These are phyloP conservation scores for Phlebiopsis gigantea DNA, from an alignment of 768 basidiomycete species.

Conservation along the genomic window DNA sequence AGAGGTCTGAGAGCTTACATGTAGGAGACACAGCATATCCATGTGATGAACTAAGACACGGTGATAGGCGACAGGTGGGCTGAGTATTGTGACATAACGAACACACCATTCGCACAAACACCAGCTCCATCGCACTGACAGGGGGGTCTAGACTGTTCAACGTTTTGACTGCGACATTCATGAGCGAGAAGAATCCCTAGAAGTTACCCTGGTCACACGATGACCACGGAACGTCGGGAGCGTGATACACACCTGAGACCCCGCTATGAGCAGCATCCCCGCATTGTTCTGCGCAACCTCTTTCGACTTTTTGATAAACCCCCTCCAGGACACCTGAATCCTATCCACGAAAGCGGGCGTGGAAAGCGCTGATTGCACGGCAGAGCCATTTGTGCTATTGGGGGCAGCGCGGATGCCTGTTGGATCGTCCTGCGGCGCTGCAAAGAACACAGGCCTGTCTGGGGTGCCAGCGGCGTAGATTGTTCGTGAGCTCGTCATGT, in stretches of 20 bases:
- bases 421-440: background rate
- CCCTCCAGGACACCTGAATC: background rate
- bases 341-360: background rate
- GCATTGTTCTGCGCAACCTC: background rate
- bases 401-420: background rate
- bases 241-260: background rate
- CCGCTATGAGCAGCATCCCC: background rate
- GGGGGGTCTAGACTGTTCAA: conserved; percentile 54
- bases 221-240: background rate
- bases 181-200: conserved; percentile 44
- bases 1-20: conserved; percentile 30
- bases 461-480: conserved; percentile 1
- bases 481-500: conserved; percentile 4
- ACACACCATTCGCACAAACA: conserved; percentile 55
- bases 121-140: conserved; percentile 51
- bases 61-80: background rate
- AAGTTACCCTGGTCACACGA: background rate
- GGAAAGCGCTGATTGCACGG: background rate
- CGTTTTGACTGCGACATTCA: conserved; percentile 61
- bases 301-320: background rate
- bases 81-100: background rate
- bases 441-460: background rate
- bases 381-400: background rate
- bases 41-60: conserved; percentile 42
- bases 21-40: conserved; percentile 44